Evolutionary conservation across 805 yeast species (phyloP), one percentile per base, ranked within the genome.

Genomic region (Cyberlindnera lachancei): DNA sequence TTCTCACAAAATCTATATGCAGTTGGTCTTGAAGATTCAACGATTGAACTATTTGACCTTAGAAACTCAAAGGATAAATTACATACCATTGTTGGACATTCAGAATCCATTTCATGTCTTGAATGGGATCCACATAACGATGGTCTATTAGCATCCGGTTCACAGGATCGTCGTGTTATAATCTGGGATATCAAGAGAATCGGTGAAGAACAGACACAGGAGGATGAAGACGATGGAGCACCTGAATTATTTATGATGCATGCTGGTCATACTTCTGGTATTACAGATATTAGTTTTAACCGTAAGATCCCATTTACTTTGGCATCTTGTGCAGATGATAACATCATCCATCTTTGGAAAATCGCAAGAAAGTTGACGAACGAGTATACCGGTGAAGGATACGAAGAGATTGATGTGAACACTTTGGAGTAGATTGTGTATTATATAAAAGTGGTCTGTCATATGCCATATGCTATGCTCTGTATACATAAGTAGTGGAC

Each of bases 221-320:
- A 85, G 44, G 95, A 86, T 51, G 82, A 86, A 19, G 94, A 82
- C 42, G 96, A 86, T 48, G 96, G 94, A 24, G 81, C 81, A 18
- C 90, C 95, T 5, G 96, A 86, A 54, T 58, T 86, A 22, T 63
- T 85, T 46, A 81, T 85, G 87, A 81, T 86, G 79, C 95, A 86
- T 52, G 94, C 94, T 23, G 95, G 95, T 15, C 95, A 86, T 51
- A 78, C 87, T 14, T 79, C 85, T 13, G 66, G 79, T 6, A 78
- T 83, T 13, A 75, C 78, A 26, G 94, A 83, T 52, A 64, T 83
- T 43, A 69, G 76, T 21, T 77, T 84, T 66, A 79, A 77, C 49
- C 75, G 78, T 6, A 50, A 52, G 24, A 66, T 75, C 36, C 83
- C 83, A n/a, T 83, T 90, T 88, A 68, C 83, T 23, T 48, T 81